A percentile compares a stretch with the other conserved stretches of the same genome.
phyloP scores from a whole-genome alignment of 2,329 filamentous ascomycete species.

The Trichocomaceae sp. region DNA sequence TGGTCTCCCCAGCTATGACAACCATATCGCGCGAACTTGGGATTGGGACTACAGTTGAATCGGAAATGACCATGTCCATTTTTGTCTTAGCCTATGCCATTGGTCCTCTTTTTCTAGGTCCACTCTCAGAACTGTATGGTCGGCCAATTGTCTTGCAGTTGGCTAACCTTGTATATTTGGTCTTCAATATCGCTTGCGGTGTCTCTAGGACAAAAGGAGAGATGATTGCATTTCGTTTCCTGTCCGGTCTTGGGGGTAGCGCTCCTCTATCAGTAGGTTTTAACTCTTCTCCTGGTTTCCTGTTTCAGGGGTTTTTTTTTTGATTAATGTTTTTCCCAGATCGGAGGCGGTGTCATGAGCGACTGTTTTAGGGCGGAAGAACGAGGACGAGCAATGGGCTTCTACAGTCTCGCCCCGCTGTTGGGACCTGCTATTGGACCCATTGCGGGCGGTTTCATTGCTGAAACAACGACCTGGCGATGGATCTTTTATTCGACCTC shows the following conservation, averaged over 20 bases:
- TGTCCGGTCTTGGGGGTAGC: slow-evolving; percentile 54
- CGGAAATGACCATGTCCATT: slow-evolving; percentile 48
- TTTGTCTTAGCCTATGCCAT: slow-evolving; percentile 51
- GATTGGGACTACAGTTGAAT: slow-evolving; percentile 42
- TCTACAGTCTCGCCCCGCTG: slow-evolving; percentile 54
- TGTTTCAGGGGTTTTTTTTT: background rate
- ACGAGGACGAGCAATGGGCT: slow-evolving; percentile 52
- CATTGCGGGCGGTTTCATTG: slow-evolving; percentile 57
- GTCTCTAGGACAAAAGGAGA: slow-evolving; percentile 47
- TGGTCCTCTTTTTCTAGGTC: slow-evolving; percentile 47
- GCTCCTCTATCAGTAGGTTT: slow-evolving; percentile 45
- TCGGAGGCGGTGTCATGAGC: slow-evolving; percentile 46
- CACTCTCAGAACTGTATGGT: slow-evolving; percentile 52
- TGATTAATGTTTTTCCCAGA: slow-evolving; percentile 24
- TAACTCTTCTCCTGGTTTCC: background rate
- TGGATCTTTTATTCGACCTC: slow-evolving; percentile 67
- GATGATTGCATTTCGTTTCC: slow-evolving; percentile 53
- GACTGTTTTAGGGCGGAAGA: slow-evolving; percentile 57
- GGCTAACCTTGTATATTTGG: slow-evolving; percentile 49
- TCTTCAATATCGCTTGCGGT: slow-evolving; percentile 57
- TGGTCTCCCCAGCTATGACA: slow-evolving; percentile 49
- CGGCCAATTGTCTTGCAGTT: slow-evolving; percentile 49
- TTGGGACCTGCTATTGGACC: slow-evolving; percentile 58
- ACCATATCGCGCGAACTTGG: slow-evolving; percentile 50
- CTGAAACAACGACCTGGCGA: slow-evolving; percentile 59